These are phyloP conservation scores for Colletotrichum sp. DNA, from an alignment of 2,329 filamentous ascomycete genomes.

Conservation along the genomic window DNA sequence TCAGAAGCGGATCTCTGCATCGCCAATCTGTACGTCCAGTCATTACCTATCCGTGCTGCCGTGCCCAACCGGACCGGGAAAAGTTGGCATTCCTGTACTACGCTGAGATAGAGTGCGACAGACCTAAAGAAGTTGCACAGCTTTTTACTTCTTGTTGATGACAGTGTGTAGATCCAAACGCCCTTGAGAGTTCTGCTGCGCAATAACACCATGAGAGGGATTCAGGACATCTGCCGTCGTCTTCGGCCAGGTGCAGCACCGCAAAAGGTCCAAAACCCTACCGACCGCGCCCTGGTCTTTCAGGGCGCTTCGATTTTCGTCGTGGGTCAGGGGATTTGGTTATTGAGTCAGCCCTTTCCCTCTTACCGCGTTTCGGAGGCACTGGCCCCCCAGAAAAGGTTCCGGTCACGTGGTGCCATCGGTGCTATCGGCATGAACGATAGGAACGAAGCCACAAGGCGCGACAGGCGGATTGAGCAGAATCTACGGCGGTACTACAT, in stretches of 20 bases:
- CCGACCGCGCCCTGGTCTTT: neutral
- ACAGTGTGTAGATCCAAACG: neutral
- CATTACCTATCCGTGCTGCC: neutral
- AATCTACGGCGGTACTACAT: neutral
- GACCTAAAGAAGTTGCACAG: neutral
- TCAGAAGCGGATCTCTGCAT: constrained; percentile 9
- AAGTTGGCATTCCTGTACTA: neutral
- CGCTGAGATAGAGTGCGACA: neutral
- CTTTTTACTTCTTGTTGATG: neutral
- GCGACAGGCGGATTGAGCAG: neutral
- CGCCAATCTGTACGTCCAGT: neutral
- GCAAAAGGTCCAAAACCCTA: neutral
- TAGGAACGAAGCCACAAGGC: neutral
- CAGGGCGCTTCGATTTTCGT: constrained; percentile 12
- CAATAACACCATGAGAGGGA: neutral
- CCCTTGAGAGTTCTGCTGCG: neutral
- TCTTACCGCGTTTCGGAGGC: neutral
- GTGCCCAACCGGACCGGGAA: neutral
- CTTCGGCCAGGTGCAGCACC: neutral
- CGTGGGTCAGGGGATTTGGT: constrained; percentile 5
- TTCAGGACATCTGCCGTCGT: neutral
- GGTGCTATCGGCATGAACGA: neutral
- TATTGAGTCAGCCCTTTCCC: neutral
- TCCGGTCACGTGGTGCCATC: neutral
- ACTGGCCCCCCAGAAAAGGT: neutral